Conservation (phyloP, 2,329 filamentous ascomycete genomes). For the Talaromyces sp. region DNA sequence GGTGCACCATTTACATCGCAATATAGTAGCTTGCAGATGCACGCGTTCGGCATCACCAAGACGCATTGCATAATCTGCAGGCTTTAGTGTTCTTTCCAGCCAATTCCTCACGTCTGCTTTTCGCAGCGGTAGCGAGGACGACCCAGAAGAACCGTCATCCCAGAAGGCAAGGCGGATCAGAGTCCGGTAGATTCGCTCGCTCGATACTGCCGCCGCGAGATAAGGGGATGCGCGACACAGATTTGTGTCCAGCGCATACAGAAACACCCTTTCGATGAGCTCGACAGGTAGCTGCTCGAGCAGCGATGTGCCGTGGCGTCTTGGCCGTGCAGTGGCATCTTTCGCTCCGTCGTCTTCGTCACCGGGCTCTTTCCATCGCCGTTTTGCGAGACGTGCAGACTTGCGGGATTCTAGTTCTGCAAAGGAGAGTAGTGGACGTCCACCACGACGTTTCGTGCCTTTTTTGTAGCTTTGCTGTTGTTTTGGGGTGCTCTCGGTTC, state of each 20-base stretch:
- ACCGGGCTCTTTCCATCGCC: neutral
- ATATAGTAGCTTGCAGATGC: conserved; percentile 29
- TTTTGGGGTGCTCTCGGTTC: neutral
- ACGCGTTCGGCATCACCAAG: conserved; percentile 22
- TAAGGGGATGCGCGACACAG: conserved; percentile 37
- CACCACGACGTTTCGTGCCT: neutral
- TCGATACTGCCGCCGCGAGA: conserved; percentile 35
- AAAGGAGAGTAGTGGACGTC: conserved; percentile 12
- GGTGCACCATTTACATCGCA: conserved; percentile 37
- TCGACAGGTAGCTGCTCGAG: conserved; percentile 47
- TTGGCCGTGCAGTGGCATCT: neutral
- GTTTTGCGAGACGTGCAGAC: neutral
- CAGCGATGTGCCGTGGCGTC: conserved; percentile 18
- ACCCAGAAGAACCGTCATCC: conserved; percentile 17
- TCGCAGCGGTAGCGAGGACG: neutral
- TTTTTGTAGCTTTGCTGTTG: neutral
- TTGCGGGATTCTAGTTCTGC: conserved; percentile 7
- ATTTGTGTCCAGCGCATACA: conserved; percentile 42
- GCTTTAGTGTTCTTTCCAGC: conserved; percentile 19
- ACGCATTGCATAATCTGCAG: conserved; percentile 25
- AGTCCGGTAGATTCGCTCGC: conserved; percentile 34
- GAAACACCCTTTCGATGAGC: conserved; percentile 49
- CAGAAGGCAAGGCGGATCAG: conserved; percentile 39
- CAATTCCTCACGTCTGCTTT: neutral
- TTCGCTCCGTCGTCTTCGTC: neutral